phyloP scores from a whole-genome alignment of 306 rosid species.

The Myrica gale region DNA sequence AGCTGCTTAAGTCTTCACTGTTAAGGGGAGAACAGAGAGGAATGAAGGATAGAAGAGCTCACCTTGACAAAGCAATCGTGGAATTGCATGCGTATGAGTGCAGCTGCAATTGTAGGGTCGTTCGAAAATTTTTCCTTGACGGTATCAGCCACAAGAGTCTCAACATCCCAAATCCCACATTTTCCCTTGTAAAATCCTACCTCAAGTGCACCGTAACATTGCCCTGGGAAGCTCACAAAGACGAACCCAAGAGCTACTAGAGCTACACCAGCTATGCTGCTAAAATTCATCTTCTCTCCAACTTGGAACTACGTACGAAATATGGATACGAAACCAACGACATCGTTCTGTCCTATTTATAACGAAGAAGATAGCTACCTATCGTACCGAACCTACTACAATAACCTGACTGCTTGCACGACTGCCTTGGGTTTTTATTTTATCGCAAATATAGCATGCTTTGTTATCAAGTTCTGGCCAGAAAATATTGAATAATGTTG shows the following conservation, averaged over 20 bases:
- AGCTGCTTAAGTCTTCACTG: too few relatives aligned
- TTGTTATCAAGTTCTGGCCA: too few relatives aligned
- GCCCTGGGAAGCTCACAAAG: constrained; percentile 20
- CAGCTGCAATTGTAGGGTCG: constrained; percentile 27
- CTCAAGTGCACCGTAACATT: constrained; percentile 16
- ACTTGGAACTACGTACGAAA: not conserved
- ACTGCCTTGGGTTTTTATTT: not conserved
- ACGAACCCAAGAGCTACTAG: constrained; percentile 14
- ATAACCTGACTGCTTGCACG: not conserved
- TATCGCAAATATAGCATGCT: too few relatives aligned
- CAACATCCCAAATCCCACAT: constrained; percentile 33
- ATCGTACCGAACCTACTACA: too few relatives aligned
- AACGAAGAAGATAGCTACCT: not conserved
- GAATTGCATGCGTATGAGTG: constrained; percentile 45
- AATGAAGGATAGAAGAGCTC: not conserved
- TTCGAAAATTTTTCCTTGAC: not conserved
- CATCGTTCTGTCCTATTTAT: not conserved
- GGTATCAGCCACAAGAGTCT: not conserved
- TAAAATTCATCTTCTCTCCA: not conserved
- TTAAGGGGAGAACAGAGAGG: not conserved
- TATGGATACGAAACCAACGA: not conserved
- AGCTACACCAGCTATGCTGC: not conserved
- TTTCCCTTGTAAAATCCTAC: constrained; percentile 31
- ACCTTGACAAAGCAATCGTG: constrained; percentile 50
- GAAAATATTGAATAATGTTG: too few relatives aligned